A percentile compares a stretch with the other conserved stretches of the same genome.
These are phyloP conservation scores for Wickerhamomyces rabaulensis DNA, from an alignment of 805 yeast species.

Conservation along the genomic window DNA sequence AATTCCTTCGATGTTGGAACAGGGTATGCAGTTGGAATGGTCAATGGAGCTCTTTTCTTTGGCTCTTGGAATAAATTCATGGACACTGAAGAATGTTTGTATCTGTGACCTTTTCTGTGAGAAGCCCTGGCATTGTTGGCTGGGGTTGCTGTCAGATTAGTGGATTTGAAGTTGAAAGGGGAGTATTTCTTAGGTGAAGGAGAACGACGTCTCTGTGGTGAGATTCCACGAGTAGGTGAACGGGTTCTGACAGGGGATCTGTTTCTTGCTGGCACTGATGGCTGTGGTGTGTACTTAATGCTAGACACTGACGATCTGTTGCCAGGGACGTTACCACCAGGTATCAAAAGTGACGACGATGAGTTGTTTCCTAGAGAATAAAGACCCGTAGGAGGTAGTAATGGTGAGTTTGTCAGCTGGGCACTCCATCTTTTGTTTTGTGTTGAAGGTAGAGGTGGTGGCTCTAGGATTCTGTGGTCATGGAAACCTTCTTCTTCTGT, in stretches of 20 bases:
- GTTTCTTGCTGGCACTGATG: constrained; percentile 19
- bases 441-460: constrained; percentile 14
- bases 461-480: constrained; percentile 6
- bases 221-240: constrained; percentile 25
- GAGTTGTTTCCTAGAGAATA: constrained; percentile 17
- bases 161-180: constrained; percentile 67
- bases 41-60: constrained; percentile 64
- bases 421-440: constrained; percentile 15
- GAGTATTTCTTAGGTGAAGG: constrained; percentile 24
- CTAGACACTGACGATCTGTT: constrained; percentile 22
- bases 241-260: constrained; percentile 25
- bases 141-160: constrained; percentile 30
- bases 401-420: constrained; percentile 8
- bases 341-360: constrained; percentile 16
- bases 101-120: constrained; percentile 89
- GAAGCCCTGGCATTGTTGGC: constrained; percentile 45
- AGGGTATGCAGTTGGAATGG: constrained; percentile 62
- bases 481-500: constrained; percentile 17
- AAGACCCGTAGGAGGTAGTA: constrained; percentile 8
- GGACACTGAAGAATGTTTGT: constrained; percentile 93
- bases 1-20: constrained; percentile 52
- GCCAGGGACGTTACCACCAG: constrained; percentile 26
- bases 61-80: constrained; percentile 96
- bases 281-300: constrained; percentile 22
- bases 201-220: constrained; percentile 26